Evolutionary conservation across 352 stramenopile genomes (phyloP), one percentile per base, ranked within the genome.

Genomic region (Phytophthora sojae): DNA sequence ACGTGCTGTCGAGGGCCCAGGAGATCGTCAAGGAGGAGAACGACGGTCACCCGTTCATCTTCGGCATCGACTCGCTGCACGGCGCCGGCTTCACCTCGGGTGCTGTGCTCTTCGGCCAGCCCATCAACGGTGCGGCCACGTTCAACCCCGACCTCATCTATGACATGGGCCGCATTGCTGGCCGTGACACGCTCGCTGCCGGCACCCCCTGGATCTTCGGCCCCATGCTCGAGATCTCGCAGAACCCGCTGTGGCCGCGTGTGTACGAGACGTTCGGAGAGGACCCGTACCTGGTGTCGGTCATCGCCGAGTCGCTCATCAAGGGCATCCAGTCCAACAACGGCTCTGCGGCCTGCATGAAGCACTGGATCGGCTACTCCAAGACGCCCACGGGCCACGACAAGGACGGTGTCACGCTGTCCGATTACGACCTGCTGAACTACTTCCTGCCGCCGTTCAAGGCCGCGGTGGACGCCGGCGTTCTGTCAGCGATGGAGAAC

Each of bases 181-280:
- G 82, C 21, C 78, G 85, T 1, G 94, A 98, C 71, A 98, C 91
- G 0, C 69, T 86, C 21, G 89, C 89, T 21, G 90, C 86, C 0
- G 94, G 91, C 0, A 94, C 97, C n/a, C 82, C 81, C 14, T 98
- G 92, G 92, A 74, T 98, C 8, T 98, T 98, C 73, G 82, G 77
- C 30, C 94, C 94, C 6, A 89, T 97, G 19, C 76, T 91, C 12
- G 86, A 93, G 64, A 78, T 98, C 54, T 83, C 85, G 2, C 86
- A 92, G 61, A 91, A 98, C 58, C 86, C 91, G 8, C 72, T 93
- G 49, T 98, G 94, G 93, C 70, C 85, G 12, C 79, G 94, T 1
- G 89, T 95, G 14, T 98, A 92, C 60, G 95, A 98, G 73, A 98
- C 93, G 6, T 98, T 98, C 81, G 93, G 95, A 6, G 91, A 98